Evolutionary conservation across 495 filamentous ascomycete genomes (phyloP).

Genomic region (Talaromyces stipitatus): DNA sequence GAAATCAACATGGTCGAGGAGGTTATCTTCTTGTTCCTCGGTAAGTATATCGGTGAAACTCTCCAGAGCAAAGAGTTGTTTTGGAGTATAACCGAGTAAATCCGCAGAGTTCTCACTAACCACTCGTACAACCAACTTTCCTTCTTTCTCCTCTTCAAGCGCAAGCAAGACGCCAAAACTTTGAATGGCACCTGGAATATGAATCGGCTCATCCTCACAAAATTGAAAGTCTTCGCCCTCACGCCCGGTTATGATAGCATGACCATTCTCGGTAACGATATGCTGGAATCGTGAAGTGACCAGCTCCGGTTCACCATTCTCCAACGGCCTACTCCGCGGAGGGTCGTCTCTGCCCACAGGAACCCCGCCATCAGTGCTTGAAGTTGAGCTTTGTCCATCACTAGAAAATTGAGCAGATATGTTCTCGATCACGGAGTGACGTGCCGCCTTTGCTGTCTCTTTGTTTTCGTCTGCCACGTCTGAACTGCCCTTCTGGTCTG

Average conservation of each 20-base stretch:
- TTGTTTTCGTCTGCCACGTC: neutral
- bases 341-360: slow-evolving; percentile 5
- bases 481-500: neutral
- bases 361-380: slow-evolving; percentile 8
- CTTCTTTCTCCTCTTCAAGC: slow-evolving; percentile 62
- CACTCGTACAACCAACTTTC: slow-evolving; percentile 61
- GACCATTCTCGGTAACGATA: slow-evolving; percentile 67
- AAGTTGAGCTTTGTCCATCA: neutral
- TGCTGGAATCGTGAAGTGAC: slow-evolving; percentile 75
- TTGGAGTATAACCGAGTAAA: slow-evolving; percentile 73
- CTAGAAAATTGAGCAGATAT: neutral
- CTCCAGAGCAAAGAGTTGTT: slow-evolving; percentile 63
- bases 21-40: slow-evolving; percentile 73
- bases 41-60: slow-evolving; percentile 75
- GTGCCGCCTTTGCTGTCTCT: neutral
- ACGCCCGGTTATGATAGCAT: slow-evolving; percentile 78
- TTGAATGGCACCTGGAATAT: slow-evolving; percentile 86
- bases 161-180: slow-evolving; percentile 74
- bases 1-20: slow-evolving; percentile 84
- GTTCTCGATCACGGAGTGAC: neutral
- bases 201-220: slow-evolving; percentile 95
- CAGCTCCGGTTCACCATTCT: slow-evolving; percentile 26
- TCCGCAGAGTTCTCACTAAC: slow-evolving; percentile 80
- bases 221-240: slow-evolving; percentile 59
- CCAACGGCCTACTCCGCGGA: slow-evolving; percentile 3